These are phyloP conservation scores for Leptographium wingfieldii DNA, from an alignment of 2,329 filamentous ascomycete genomes.

Conservation along the genomic window DNA sequence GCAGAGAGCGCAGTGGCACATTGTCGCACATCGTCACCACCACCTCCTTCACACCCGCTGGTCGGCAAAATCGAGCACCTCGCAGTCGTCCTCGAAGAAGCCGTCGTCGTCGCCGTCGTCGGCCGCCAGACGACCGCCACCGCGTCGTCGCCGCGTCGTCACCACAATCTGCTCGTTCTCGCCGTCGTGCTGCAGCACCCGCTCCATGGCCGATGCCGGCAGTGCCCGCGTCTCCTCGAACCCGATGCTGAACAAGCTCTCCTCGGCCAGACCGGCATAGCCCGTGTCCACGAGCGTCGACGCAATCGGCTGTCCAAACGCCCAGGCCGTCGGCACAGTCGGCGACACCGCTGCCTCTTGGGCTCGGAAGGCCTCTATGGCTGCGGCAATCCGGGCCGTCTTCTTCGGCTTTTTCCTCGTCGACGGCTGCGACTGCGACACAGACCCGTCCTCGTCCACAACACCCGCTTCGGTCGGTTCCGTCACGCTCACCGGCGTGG, in stretches of 20 bases:
- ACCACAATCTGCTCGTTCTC: slow-evolving; percentile 64
- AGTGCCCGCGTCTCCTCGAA: slow-evolving; percentile 46
- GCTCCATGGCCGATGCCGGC: slow-evolving; percentile 52
- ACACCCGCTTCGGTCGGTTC: neutral
- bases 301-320: slow-evolving; percentile 45
- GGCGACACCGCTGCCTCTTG: neutral
- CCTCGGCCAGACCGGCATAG: slow-evolving; percentile 31
- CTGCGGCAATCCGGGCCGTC: neutral
- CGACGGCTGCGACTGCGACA: neutral
- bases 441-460: neutral
- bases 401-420: neutral
- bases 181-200: slow-evolving; percentile 42
- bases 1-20: neutral
- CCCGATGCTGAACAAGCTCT: slow-evolving; percentile 34
- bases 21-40: neutral
- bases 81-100: slow-evolving; percentile 88
- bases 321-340: slow-evolving; percentile 29
- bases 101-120: slow-evolving; percentile 45
- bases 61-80: slow-evolving; percentile 78
- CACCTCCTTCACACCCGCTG: slow-evolving; percentile 43
- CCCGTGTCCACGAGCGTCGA: slow-evolving; percentile 41
- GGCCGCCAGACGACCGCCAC: slow-evolving; percentile 28
- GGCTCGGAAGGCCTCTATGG: neutral
- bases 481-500: neutral
- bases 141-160: slow-evolving; percentile 63